Evolutionary conservation across 768 basidiomycete genomes (phyloP), one percentile per base, ranked within the genome.

Genomic region (Auricularia sp.): DNA sequence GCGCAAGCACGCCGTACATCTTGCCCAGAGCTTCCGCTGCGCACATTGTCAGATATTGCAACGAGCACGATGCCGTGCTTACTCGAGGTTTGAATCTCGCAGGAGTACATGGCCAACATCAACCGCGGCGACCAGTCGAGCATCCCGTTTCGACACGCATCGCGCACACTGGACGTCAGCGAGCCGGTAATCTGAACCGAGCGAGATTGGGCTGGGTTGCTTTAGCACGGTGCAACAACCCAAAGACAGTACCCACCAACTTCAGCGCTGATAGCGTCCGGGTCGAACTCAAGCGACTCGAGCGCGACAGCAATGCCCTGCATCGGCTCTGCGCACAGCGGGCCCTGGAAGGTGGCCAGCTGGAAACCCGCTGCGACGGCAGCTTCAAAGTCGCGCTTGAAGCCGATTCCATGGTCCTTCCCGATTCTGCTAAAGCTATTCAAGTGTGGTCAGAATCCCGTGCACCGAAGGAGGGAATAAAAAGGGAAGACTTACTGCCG

Each of bases 51-150:
- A 66, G 34, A 33, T 3, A 11, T 3, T 21, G 60, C 10, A 35
- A 4, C 6, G 56, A 18, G 56, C 47, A 61, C 39, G 7, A 64
- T 47, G 35, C 4, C 54, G 36, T 14, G 80, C 91, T 72, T 73
- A 98, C 95, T 92, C 16, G 96, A 94, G 1, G 95, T 92, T 76
- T 98, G 97, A 63, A 99, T 98, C 71, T 98, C 95, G 74, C 96
- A 99, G 12, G 90, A 88, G 74, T 99, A 99, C 93, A 98, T 98
- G 0, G 97, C 97, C 68, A 99, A 78, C 86, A 95, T 91, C 68
- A 99, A 81, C 64, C 97, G 81, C 14, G 97, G 97, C 1, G 95
- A 98, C 97, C 97, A 99, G 74, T 98, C 97, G 56, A 98, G 77
- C 64, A 99, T 73, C 0, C 90, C 94, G 68, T 86, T 88, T 65